A percentile compares a stretch with the other conserved stretches of the same genome.
Evolutionary conservation across 805 yeast species (phyloP).

Genomic region (Cyberlindnera japonica): DNA sequence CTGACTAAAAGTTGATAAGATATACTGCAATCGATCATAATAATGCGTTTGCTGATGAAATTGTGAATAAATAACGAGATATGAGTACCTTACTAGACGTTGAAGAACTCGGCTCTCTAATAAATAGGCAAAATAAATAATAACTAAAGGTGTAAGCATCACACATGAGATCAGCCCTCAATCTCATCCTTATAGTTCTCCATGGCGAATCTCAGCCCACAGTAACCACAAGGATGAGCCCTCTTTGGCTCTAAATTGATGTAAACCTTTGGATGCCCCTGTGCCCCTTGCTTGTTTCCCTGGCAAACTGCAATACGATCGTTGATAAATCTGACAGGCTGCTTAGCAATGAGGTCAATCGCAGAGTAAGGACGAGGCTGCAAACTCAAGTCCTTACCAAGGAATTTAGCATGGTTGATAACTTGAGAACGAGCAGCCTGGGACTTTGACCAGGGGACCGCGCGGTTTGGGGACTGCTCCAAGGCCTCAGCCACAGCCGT

Average conservation of each 20-base stretch:
- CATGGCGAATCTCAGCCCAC: constrained; percentile 59
- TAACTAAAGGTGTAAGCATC: neutral
- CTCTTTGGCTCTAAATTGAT: constrained; percentile 78
- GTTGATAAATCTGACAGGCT: constrained; percentile 61
- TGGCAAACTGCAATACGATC: constrained; percentile 75
- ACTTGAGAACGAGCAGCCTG: constrained; percentile 36
- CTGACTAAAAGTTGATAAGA: too few species aligned
- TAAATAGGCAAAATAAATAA: neutral
- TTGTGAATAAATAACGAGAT: too few species aligned
- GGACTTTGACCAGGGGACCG: constrained; percentile 63
- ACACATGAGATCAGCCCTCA: constrained; percentile 5
- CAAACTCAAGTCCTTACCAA: constrained; percentile 59
- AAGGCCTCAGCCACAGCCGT: constrained; percentile 10
- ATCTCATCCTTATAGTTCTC: constrained; percentile 19
- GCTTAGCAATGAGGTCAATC: constrained; percentile 72
- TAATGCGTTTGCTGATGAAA: too few species aligned
- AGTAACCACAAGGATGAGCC: constrained; percentile 73
- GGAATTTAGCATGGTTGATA: constrained; percentile 40
- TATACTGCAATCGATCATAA: too few species aligned
- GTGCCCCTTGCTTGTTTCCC: constrained; percentile 67
- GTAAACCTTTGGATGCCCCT: constrained; percentile 81
- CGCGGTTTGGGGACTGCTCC: constrained; percentile 76
- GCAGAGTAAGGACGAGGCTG: constrained; percentile 86
- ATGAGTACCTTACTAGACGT: too few species aligned
- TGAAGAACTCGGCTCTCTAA: too few species aligned